Evolutionary conservation across 1,139 yeast species (phyloP), one percentile per base, ranked within the genome.

Genomic region (Yamadazyma buinensis): DNA sequence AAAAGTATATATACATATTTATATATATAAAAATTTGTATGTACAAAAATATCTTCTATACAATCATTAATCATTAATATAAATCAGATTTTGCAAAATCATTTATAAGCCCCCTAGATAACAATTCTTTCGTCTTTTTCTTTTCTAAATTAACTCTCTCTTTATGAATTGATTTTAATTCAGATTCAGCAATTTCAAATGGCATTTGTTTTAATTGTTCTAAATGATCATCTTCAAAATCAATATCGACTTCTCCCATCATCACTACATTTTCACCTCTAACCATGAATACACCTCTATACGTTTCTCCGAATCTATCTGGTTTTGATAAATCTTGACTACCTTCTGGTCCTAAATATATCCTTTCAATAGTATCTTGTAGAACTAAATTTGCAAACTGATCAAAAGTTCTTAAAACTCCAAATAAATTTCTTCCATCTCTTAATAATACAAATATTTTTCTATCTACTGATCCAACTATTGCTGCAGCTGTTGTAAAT

Each of bases 251-350:
- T 56, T 92, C 97, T 15, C 98, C 98, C 59, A 92, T 62, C 79
- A 90, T 77, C n/a, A 90, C 95, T 12, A 92, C 95, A 52, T 92
- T 92, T 59, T 92, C 99, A 43, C 99, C 98, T 62, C 98, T 84
- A 26, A 94, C 84, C 68, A 94, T 77, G 53, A 82, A 84, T 33
- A 87, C 87, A 1, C 95, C 95, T 36, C 87, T 74, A 39, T 74
- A 72, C 18, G 67, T 69, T 57, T 92, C 96, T 6, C 86, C 95
- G 55, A 80, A 92, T 46, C 64, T 65, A 48, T 47, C 70, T 49
- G 49, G 71, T 29, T 41, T 39, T 15, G 30, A 33, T 18, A 46
- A 38, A 57, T 35, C 70, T 61, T 19, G 61, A 26, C 42, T 33
- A 3, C 49, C 55, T 31, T 50, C 59, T 21, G 47, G 49, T 15